Evolutionary conservation across 225 moss, liverwort and hornwort species (phyloP).

Genomic region (Physcomitrellopsis africana): DNA sequence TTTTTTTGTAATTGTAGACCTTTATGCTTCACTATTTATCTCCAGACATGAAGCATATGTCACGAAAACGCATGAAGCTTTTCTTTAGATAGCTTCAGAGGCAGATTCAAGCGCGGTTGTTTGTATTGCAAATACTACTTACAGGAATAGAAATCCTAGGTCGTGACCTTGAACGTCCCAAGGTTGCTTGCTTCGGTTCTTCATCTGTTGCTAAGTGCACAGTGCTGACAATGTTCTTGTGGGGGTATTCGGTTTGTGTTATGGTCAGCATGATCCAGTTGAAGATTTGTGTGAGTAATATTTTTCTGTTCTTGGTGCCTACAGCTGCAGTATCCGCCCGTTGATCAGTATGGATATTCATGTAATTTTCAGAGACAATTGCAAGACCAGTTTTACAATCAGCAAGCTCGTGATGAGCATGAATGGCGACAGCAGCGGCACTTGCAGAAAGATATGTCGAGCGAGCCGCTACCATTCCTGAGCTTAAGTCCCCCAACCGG

Average conservation of each 20-base stretch:
- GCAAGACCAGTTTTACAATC: slow-evolving; percentile 49
- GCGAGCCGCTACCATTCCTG: slow-evolving; percentile 56
- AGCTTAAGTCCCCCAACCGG: slow-evolving; percentile 63
- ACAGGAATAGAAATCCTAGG: no score
- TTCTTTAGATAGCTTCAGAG: no score
- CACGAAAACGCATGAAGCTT: no score
- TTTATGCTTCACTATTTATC: no score
- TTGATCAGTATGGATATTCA: neutral
- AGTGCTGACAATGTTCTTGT: no score
- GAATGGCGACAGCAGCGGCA: slow-evolving; percentile 26
- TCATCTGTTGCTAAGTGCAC: no score
- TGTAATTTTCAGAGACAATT: slow-evolving; percentile 22
- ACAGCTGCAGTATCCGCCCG: slow-evolving; percentile 22
- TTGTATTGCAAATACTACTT: no score
- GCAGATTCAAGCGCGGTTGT: no score
- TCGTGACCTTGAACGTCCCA: no score
- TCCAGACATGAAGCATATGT: no score
- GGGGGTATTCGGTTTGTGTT: neutral
- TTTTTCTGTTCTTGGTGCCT: neutral
- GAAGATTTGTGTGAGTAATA: neutral
- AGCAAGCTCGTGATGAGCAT: slow-evolving; percentile 42
- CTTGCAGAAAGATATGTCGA: slow-evolving; percentile 35
- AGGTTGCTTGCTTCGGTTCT: no score
- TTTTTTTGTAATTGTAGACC: no score
- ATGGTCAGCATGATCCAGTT: neutral